A percentile compares a stretch with the other conserved stretches of the same genome.
Conservation (phyloP, 345 rosid genomes). For the Zanthoxylum bungeanum region DNA sequence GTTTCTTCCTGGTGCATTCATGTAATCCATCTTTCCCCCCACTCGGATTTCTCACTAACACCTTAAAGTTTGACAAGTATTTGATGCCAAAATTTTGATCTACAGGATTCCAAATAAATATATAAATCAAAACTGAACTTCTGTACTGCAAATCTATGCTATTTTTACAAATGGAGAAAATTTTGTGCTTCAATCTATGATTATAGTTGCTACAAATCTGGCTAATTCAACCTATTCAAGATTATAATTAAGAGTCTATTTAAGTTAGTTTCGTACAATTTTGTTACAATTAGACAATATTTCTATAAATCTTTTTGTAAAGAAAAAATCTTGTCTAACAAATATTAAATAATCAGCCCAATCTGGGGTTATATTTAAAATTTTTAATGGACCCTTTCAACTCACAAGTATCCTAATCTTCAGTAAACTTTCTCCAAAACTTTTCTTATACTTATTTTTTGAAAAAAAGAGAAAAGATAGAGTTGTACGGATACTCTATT, state of each 20-base stretch:
- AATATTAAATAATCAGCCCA: too few relatives aligned
- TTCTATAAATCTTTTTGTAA: too few relatives aligned
- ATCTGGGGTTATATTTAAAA: neutral
- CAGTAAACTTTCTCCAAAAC: too few relatives aligned
- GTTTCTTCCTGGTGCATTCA: slow-evolving; percentile 89
- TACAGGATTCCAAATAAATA: neutral
- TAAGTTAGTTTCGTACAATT: neutral
- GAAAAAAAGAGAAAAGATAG: too few relatives aligned
- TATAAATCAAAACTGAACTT: slow-evolving; percentile 7
- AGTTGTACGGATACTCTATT: neutral
- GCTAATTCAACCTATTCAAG: neutral
- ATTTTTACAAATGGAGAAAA: too few relatives aligned
- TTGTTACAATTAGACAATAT: too few relatives aligned
- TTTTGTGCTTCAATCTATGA: neutral
- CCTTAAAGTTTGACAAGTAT: slow-evolving; percentile 3
- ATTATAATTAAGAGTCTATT: neutral
- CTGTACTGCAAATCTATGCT: too few relatives aligned
- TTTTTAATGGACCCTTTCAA: too few relatives aligned
- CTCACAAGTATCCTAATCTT: too few relatives aligned
- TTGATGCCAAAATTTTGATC: slow-evolving; percentile 7
- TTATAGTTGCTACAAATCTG: too few relatives aligned
- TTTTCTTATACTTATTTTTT: too few relatives aligned
- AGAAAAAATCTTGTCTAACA: too few relatives aligned
- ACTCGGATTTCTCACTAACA: slow-evolving; percentile 6
- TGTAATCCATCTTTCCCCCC: slow-evolving; percentile 68